Evolutionary conservation across 768 basidiomycete genomes (phyloP), one percentile per base, ranked within the genome.

Genomic region (Lactifluus subvellereus): DNA sequence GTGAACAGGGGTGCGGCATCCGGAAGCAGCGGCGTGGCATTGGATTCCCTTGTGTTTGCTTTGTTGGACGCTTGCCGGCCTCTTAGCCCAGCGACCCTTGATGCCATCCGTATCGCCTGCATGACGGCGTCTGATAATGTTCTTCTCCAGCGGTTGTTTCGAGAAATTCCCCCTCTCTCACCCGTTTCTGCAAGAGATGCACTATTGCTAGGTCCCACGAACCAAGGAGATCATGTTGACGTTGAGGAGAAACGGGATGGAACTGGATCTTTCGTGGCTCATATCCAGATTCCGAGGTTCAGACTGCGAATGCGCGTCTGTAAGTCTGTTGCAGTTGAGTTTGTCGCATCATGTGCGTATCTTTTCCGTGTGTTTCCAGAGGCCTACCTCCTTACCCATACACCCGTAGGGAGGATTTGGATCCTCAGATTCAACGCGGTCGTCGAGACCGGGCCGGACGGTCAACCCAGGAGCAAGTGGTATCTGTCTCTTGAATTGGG

Each of bases 221-320:
- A 69, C 33, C 86, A 88, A 68, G 79, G 80, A 14, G 74, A 87
- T 18, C 72, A 72, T 4, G 80, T 88, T 18, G 77, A 80, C 42
- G 81, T 66, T 71, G 75, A 0, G 76, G 78, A 1, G 80, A 82
- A 52, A 78, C 79, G 66, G 1, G 59, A 64, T 11, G 62, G 58
- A 1, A 64, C 57, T 49, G 83, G 81, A 0, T 75, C 79, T 0
- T 90, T 89, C 61, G 78, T 77, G 0, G 83, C 77, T 5, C 72
- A 77, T 32, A 79, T 88, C 59, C 75, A 74, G 30, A 77, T 86
- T 18, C 77, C 79, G 22, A 76, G 81, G 53, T 90, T 88, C 71
- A 85, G 87, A 70, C 83, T 82, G 68, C 78, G 88, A 16, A 85
- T 91, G 86, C 76, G 82, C 16, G 79, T 88, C 13, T 78, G 82